These are phyloP conservation scores for Parietichytrium sp. DNA, from an alignment of 108 stramenopile genomes.

Conservation along the genomic window DNA sequence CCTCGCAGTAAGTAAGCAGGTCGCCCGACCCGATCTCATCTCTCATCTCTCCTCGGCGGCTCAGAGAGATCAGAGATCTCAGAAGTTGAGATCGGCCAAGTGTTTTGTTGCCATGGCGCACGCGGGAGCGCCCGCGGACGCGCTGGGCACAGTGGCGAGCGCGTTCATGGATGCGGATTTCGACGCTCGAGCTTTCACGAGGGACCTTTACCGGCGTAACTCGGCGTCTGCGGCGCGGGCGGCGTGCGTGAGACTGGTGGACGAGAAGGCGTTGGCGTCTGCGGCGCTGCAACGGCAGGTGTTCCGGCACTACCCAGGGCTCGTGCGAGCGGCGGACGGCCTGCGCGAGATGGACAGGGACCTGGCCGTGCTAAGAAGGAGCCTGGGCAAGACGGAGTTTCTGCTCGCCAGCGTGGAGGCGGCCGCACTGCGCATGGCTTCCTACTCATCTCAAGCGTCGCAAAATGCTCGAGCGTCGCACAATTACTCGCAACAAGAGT, in stretches of 20 bases:
- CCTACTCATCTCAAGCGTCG: too few species aligned
- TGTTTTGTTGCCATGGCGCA: too few species aligned
- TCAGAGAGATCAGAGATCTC: too few species aligned
- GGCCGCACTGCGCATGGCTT: too few species aligned
- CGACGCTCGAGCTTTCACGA: background rate
- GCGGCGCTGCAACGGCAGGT: conserved; percentile 1
- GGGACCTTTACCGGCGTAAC: background rate
- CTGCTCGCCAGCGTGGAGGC: background rate
- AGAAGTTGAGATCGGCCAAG: too few species aligned
- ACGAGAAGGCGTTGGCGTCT: background rate
- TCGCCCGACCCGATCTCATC: too few species aligned
- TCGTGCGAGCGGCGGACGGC: background rate
- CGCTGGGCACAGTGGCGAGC: background rate
- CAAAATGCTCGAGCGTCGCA: background rate
- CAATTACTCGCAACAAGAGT: background rate
- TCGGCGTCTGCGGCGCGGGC: background rate
- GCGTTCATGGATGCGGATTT: background rate
- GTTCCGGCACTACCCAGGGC: background rate
- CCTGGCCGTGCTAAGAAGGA: background rate
- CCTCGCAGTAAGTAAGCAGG: too few species aligned
- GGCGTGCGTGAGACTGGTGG: conserved; percentile 3
- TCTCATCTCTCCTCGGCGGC: too few species aligned
- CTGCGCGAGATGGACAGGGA: conserved; percentile 24
- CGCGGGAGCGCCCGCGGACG: background rate
- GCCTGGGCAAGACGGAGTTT: conserved; percentile 37